Evolutionary conservation across 139 green algal species (phyloP), one percentile per base, ranked within the genome.

Genomic region (Closterium sp.): DNA sequence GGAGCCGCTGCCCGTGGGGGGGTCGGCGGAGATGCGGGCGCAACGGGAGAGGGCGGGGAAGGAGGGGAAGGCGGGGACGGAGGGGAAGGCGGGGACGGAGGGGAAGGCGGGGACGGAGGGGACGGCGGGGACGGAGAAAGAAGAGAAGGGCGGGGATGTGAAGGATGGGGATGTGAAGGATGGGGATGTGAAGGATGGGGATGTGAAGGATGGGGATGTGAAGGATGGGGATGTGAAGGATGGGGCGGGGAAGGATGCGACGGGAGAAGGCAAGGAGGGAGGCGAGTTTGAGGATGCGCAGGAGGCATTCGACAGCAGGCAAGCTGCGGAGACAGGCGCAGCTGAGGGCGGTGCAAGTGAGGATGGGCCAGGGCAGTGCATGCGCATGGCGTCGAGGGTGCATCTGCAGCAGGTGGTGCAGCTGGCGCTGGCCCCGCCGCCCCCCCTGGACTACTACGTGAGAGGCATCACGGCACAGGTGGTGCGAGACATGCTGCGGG

Each of bases 371-470:
- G 55, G 55, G 16, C 55, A 76, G 23, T 16, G 55, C 12, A 19
- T 19, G 55, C 83, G 83, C 30, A 86, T 86, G 83, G 83, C 83
- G 83, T 86, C 83, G 28, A 88, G 96, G n/a, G 95, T 97, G 84
- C 92, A 94, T 36, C 93, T 97, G 85, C 86, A 95, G 89, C 96
- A 97, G 88, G 94, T 87, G 84, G 85, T 97, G 35, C 84, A 91
- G n/a, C 96, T 96, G 1, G 69, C 43, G 0, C 69, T 95, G 5
- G 30, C 89, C 23, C 95, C 95, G 3, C 96, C 96, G 0, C 89
- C 88, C 28, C 83, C 95, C 0, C 30, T 97, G 28, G 90, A 94
- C 76, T 85, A 88, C 25, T 89, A 96, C 34, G 30, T 97, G 69
- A 95, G 93, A 38, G 90, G 92, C 35, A 96, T 96, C 81, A 94